phyloP scores from a whole-genome alignment of 768 basidiomycete species.

The Podaxis sp. region DNA sequence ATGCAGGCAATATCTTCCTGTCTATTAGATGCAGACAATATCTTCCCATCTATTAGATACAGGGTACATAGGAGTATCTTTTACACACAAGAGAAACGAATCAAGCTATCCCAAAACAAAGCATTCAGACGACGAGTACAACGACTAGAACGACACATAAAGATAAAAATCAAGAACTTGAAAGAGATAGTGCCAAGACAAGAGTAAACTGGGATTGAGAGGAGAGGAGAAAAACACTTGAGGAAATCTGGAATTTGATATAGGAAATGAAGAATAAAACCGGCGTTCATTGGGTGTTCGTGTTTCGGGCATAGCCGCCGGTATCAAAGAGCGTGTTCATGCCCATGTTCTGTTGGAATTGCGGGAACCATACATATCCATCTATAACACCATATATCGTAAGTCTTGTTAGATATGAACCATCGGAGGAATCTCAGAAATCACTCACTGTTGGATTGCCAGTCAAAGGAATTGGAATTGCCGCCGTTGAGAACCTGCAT shows the following conservation, averaged over 20 bases:
- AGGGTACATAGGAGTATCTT: not conserved
- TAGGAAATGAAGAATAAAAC: not conserved
- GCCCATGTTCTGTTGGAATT: slow-evolving; percentile 40
- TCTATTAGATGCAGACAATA: not conserved
- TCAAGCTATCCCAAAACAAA: not conserved
- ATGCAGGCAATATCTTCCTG: not conserved
- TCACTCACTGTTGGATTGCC: slow-evolving; percentile 9
- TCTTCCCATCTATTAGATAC: slow-evolving; percentile 5
- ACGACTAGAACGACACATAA: not conserved
- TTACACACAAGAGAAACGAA: not conserved
- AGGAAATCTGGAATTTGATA: too few species aligned
- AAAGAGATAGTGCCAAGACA: not conserved
- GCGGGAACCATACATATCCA: slow-evolving; percentile 40
- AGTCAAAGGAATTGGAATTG: slow-evolving; percentile 53
- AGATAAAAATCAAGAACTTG: not conserved
- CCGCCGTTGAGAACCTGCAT: slow-evolving; percentile 60
- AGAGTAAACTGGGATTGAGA: not conserved
- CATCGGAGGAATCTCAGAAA: not conserved
- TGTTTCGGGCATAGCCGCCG: not conserved
- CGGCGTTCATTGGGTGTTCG: not conserved
- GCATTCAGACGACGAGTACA: not conserved
- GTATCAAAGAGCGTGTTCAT: slow-evolving; percentile 23
- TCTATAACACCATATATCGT: slow-evolving; percentile 14
- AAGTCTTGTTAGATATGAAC: not conserved
- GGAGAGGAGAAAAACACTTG: not conserved